Evolutionary conservation across 1,284 basidiomycete species (phyloP).

Genomic region (Malassezia brasiliensis): DNA sequence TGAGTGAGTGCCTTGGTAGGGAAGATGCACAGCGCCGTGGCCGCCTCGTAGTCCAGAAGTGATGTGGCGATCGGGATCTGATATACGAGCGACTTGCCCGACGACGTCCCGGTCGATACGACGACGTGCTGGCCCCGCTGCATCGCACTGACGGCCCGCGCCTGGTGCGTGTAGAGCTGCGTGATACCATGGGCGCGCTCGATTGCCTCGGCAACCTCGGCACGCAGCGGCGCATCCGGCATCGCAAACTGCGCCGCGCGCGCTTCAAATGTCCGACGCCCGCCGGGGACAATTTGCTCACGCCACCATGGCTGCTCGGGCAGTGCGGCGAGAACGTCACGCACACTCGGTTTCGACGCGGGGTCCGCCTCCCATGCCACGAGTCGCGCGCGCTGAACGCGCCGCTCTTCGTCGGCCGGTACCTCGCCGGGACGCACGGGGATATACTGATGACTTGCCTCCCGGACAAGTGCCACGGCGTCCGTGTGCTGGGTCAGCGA

Average conservation of each 20-base stretch:
- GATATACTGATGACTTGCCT: constrained; percentile 37
- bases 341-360: constrained; percentile 28
- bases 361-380: constrained; percentile 35
- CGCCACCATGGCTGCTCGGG: constrained; percentile 37
- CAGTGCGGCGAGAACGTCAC: constrained; percentile 33
- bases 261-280: constrained; percentile 31
- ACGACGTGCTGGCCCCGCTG: constrained; percentile 62
- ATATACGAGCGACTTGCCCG: constrained; percentile 80
- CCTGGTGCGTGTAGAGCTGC: constrained; percentile 68
- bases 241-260: constrained; percentile 24
- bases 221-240: constrained; percentile 28
- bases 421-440: constrained; percentile 33
- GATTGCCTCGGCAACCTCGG: constrained; percentile 57
- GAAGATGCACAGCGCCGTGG: constrained; percentile 76
- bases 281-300: constrained; percentile 46
- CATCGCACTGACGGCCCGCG: constrained; percentile 64
- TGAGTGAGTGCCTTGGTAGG: constrained; percentile 90
- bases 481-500: constrained; percentile 24
- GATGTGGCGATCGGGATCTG: constrained; percentile 61
- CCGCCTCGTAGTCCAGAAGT: constrained; percentile 57
- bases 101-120: constrained; percentile 80
- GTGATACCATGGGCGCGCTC: constrained; percentile 59
- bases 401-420: constrained; percentile 19
- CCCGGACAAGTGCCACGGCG: constrained; percentile 33
- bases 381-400: constrained; percentile 35